A percentile compares a stretch with the other conserved stretches of the same genome.
These are phyloP conservation scores for Dothideomycetes sp. DNA, from an alignment of 2,329 filamentous ascomycete species.

Conservation along the genomic window DNA sequence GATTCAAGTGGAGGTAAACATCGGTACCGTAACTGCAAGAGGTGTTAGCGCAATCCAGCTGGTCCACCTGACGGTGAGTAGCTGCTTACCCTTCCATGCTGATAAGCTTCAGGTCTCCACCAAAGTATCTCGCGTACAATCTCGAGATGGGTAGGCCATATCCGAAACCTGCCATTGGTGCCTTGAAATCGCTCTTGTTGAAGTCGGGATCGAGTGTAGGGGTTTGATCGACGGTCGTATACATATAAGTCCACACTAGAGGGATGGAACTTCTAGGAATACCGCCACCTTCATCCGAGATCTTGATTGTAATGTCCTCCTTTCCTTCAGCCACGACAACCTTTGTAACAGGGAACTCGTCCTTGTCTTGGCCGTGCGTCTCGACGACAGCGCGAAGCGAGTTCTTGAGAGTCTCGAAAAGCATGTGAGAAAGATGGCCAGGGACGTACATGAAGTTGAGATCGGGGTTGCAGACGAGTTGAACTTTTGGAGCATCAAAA, in stretches of 20 bases:
- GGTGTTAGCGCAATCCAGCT: slow-evolving; percentile 18
- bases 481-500: slow-evolving; percentile 92
- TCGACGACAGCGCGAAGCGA: slow-evolving; percentile 94
- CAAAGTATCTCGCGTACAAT: slow-evolving; percentile 93
- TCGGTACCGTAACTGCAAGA: slow-evolving; percentile 80
- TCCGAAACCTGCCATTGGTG: slow-evolving; percentile 98
- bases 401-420: slow-evolving; percentile 98
- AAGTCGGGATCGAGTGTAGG: slow-evolving; percentile 94
- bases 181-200: slow-evolving; percentile 98
- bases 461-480: slow-evolving; percentile 88
- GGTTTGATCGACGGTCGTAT: slow-evolving; percentile 94
- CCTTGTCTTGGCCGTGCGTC: slow-evolving; percentile 86
- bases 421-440: slow-evolving; percentile 97
- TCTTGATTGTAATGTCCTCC: slow-evolving; percentile 98
- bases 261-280: slow-evolving; percentile 90
- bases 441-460: slow-evolving; percentile 99
- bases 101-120: slow-evolving; percentile 92
- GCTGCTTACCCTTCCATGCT: slow-evolving; percentile 90
- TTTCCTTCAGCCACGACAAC: slow-evolving; percentile 96
- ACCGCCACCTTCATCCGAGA: slow-evolving; percentile 91
- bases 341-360: slow-evolving; percentile 93
- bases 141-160: slow-evolving; percentile 92
- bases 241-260: slow-evolving; percentile 99
- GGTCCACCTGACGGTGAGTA: not conserved
- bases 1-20: slow-evolving; percentile 95